Base-by-base conservation (phyloP, 176 grass and related monocot genomes). In the Paspalum notatum region DNA sequence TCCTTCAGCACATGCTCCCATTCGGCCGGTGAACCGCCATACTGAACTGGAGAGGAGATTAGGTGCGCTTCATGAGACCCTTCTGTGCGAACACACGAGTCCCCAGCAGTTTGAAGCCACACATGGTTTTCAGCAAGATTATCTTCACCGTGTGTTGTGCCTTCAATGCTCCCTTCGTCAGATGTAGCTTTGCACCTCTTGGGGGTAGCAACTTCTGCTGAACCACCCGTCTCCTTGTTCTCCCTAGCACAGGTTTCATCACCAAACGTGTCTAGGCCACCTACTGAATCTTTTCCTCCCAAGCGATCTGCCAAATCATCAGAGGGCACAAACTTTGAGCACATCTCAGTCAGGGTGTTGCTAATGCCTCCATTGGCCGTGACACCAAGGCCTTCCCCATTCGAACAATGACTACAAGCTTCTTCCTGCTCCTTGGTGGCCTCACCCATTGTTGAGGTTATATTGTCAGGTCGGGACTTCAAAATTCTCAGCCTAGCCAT, bases 1-100 rank as follows among this genome's bases (percentile, higher is more conserved):
- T 88, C 87, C 72, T 75, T 88, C 38, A 85, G 81, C 62, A 90
- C 89, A 83, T 95, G 78, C 77, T 92, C 64, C 87, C 81, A 91
- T 32, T 81, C 86, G 56, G 78, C 45, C 0, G 68, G 73, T 5
- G 75, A 64, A 32, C 17, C 56, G 48, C 63, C 80, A 66, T 68
- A 43, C 62, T 64, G 55, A 68, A 42, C 70, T 63, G 56, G 38
- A 26, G 46, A 50, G 37, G 75, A 62, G 25, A 48, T 43, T 48
- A 8, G 7, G 20, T 59, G 55, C 1, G 6, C 8, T 20, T 32
- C 52, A 25, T 67, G 46, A 75, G 25, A 82, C 47, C 62, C 44
- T 79, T 43, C 84, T 50, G 25, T 62, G 25, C 62, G 80, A 79
- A 70, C 63, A 80, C 53, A 37, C 26, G 41, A 6, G 0, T 56